These are phyloP conservation scores for Grosmannia huntii DNA, from an alignment of 2,329 filamentous ascomycete genomes.

Conservation along the genomic window DNA sequence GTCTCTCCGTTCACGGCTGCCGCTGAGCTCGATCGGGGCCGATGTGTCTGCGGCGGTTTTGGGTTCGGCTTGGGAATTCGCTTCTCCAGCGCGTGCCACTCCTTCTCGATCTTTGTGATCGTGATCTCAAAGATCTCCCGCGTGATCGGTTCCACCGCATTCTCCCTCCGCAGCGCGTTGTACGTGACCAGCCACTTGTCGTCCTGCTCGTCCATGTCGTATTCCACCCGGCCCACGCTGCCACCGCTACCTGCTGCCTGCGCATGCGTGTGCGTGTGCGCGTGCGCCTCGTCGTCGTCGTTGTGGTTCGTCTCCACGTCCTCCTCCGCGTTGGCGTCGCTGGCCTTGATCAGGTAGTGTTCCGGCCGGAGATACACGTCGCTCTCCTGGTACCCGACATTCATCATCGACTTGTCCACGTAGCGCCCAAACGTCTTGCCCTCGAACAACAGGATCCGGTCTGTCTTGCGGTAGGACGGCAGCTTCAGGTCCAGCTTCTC, in stretches of 20 bases:
- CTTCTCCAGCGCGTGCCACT: slow-evolving; percentile 94
- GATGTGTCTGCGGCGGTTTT: slow-evolving; percentile 87
- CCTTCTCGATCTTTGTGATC: slow-evolving; percentile 97
- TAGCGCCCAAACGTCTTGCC: slow-evolving; percentile 80
- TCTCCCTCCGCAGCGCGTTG: slow-evolving; percentile 62
- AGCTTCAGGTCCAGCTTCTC: slow-evolving; percentile 67
- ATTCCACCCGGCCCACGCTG: slow-evolving; percentile 74
- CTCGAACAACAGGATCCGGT: slow-evolving; percentile 70
- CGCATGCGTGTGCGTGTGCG: background rate
- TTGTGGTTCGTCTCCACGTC: slow-evolving; percentile 36
- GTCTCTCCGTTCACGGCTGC: slow-evolving; percentile 92
- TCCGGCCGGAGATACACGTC: slow-evolving; percentile 76
- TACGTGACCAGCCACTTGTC: slow-evolving; percentile 86
- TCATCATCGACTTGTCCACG: slow-evolving; percentile 92
- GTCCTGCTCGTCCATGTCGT: slow-evolving; percentile 99
- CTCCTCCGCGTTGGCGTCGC: slow-evolving; percentile 46
- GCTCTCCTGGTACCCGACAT: slow-evolving; percentile 89
- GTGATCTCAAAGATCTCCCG: slow-evolving; percentile 94
- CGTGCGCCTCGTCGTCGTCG: too few relatives aligned
- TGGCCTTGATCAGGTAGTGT: slow-evolving; percentile 53
- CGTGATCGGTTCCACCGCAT: slow-evolving; percentile 70
- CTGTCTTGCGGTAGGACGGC: slow-evolving; percentile 62
- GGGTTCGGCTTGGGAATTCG: slow-evolving; percentile 94
- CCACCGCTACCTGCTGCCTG: slow-evolving; percentile 15
- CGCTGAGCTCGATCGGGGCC: slow-evolving; percentile 83